Percentiles rank a stretch among this genome's conserved stretches.
phyloP scores from a whole-genome alignment of 805 yeast genomes.

The Saturnispora silvae region DNA sequence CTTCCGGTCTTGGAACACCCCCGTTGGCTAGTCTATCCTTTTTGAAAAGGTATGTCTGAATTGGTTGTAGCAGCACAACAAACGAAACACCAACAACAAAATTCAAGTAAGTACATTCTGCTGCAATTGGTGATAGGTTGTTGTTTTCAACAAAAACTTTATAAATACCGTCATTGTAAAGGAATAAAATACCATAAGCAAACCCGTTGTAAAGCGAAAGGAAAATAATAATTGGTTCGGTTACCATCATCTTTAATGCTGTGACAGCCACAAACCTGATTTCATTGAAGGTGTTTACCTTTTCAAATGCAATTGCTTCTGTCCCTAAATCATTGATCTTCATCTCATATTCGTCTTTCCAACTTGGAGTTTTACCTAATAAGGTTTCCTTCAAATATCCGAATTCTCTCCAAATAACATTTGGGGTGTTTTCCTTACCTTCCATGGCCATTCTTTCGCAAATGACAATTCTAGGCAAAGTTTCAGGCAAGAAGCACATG shows the following conservation, averaged over 20 bases:
- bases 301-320: conserved; percentile 19
- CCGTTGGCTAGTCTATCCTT: conserved; percentile 23
- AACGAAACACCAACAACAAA: conserved; percentile 27
- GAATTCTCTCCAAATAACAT: conserved; percentile 21
- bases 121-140: conserved; percentile 23
- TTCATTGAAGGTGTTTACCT: conserved; percentile 20
- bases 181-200: conserved; percentile 27
- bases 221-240: conserved; percentile 27
- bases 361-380: conserved; percentile 16
- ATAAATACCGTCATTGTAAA: conserved; percentile 28
- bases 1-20: conserved; percentile 27
- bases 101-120: conserved; percentile 26
- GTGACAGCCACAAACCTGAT: conserved; percentile 22
- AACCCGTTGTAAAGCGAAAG: conserved; percentile 28
- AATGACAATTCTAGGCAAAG: conserved; percentile 28
- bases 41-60: conserved; percentile 25
- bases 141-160: conserved; percentile 27
- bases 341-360: conserved; percentile 9
- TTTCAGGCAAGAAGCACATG: conserved; percentile 24
- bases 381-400: conserved; percentile 13
- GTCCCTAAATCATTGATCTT: conserved; percentile 12
- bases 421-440: conserved; percentile 16
- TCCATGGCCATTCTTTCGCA: conserved; percentile 22
- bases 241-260: conserved; percentile 26
- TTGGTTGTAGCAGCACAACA: conserved; percentile 22